These are phyloP conservation scores for Russula dissimulans DNA, from an alignment of 768 basidiomycete species.

Conservation along the genomic window DNA sequence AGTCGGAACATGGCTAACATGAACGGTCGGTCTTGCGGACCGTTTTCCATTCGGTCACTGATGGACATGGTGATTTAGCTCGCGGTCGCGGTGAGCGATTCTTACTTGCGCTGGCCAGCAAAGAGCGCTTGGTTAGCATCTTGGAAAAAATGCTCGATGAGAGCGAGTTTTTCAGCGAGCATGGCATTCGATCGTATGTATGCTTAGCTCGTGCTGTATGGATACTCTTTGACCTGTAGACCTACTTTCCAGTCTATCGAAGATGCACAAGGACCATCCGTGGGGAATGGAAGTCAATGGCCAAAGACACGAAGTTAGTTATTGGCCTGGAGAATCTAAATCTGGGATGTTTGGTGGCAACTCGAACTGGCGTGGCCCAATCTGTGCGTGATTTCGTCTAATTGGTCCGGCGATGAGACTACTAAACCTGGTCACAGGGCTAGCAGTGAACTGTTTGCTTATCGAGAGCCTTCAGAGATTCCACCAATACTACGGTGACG, in stretches of 20 bases:
- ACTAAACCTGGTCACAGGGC: constrained; percentile 43
- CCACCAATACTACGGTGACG: constrained; percentile 95
- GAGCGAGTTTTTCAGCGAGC: constrained; percentile 90
- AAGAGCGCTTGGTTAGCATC: constrained; percentile 81
- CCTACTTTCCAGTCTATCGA: constrained; percentile 57
- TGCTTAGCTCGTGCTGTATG: constrained; percentile 26
- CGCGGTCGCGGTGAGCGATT: constrained; percentile 77
- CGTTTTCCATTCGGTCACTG: not conserved
- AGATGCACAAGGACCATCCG: constrained; percentile 82
- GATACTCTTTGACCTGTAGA: not conserved
- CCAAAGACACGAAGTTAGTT: constrained; percentile 82
- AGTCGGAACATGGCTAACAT: constrained; percentile 95
- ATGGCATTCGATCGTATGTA: constrained; percentile 92
- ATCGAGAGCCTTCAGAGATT: constrained; percentile 96
- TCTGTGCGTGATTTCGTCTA: constrained; percentile 41
- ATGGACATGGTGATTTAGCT: constrained; percentile 22
- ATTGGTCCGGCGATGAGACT: not conserved
- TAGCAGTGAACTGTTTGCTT: constrained; percentile 91
- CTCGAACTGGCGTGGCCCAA: constrained; percentile 94
- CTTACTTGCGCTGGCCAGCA: constrained; percentile 81
- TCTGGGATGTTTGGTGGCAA: constrained; percentile 99
- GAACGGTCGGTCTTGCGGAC: constrained; percentile 44
- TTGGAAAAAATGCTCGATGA: constrained; percentile 97
- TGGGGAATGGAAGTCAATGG: constrained; percentile 95
- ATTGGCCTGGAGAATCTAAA: constrained; percentile 97